Conservation (phyloP, 2,329 filamentous ascomycete species). For the Calonectria pteridis region DNA sequence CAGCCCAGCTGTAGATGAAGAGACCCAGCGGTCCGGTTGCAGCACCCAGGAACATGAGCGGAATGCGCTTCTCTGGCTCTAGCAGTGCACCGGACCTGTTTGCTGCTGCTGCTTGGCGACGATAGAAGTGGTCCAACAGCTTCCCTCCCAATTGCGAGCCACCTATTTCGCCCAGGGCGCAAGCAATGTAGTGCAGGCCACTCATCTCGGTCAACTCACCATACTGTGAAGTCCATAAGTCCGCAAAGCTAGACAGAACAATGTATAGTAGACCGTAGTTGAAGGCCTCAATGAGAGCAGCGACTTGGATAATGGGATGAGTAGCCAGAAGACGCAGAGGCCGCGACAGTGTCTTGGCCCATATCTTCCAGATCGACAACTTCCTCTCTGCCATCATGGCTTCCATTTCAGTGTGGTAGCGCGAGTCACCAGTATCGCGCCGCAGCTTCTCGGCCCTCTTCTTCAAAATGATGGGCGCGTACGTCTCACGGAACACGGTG, state of each 20-base stretch:
- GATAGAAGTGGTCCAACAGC: slow-evolving; percentile 56
- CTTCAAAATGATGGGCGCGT: slow-evolving; percentile 51
- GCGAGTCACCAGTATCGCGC: slow-evolving; percentile 42
- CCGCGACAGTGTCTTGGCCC: slow-evolving; percentile 58
- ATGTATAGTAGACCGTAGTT: slow-evolving; percentile 75
- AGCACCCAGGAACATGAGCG: slow-evolving; percentile 52
- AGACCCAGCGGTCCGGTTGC: slow-evolving; percentile 56
- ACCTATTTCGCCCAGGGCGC: slow-evolving; percentile 71
- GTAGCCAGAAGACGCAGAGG: slow-evolving; percentile 68
- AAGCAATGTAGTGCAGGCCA: slow-evolving; percentile 74
- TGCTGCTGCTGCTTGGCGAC: not conserved
- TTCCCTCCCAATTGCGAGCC: slow-evolving; percentile 62
- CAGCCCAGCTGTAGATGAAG: slow-evolving; percentile 59
- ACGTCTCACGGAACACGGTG: slow-evolving; percentile 54
- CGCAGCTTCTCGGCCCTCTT: slow-evolving; percentile 50
- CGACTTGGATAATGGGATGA: slow-evolving; percentile 71
- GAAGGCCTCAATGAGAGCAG: slow-evolving; percentile 68
- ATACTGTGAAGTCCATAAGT: slow-evolving; percentile 69
- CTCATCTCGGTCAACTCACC: slow-evolving; percentile 67
- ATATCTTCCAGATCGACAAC: slow-evolving; percentile 42
- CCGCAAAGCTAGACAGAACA: slow-evolving; percentile 71
- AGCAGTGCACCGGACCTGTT: slow-evolving; percentile 19
- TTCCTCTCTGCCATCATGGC: slow-evolving; percentile 43
- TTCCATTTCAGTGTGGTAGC: slow-evolving; percentile 54
- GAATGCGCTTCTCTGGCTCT: slow-evolving; percentile 43